These are phyloP conservation scores for Teunomyces tritomae DNA, from an alignment of 805 yeast genomes.

Conservation along the genomic window DNA sequence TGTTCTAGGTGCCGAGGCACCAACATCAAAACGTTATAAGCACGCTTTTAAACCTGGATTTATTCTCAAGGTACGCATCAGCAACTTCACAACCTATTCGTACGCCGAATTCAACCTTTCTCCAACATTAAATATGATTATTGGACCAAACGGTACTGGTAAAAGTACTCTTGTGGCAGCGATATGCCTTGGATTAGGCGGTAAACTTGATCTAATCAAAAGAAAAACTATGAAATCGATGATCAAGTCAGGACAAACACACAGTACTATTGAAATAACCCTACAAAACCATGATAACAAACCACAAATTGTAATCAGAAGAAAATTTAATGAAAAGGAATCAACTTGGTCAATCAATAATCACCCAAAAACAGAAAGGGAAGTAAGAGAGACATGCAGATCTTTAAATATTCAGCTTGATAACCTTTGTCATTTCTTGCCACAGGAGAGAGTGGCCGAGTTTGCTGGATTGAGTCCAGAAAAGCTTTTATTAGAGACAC, in stretches of 20 bases:
- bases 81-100: conserved; percentile 67
- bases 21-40: background rate
- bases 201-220: conserved; percentile 71
- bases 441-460: conserved; percentile 93
- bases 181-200: conserved; percentile 83
- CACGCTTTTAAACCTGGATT: conserved; percentile 38
- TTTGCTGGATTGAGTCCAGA: conserved; percentile 83
- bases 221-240: conserved; percentile 64
- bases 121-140: conserved; percentile 83
- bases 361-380: conserved; percentile 36
- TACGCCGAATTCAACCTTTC: conserved; percentile 71
- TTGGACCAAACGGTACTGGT: conserved; percentile 97
- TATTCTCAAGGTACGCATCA: conserved; percentile 49
- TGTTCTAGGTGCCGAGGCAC: background rate
- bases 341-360: conserved; percentile 55
- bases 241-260: conserved; percentile 62
- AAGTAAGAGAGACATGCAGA: conserved; percentile 45
- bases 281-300: conserved; percentile 39
- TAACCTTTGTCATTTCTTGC: conserved; percentile 89
- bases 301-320: conserved; percentile 37
- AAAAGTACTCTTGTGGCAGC: conserved; percentile 93
- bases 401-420: conserved; percentile 77
- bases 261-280: conserved; percentile 49
- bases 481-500: conserved; percentile 70
- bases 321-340: conserved; percentile 46